These are phyloP conservation scores for Candida piceae DNA, from an alignment of 805 yeast genomes.

Conservation along the genomic window DNA sequence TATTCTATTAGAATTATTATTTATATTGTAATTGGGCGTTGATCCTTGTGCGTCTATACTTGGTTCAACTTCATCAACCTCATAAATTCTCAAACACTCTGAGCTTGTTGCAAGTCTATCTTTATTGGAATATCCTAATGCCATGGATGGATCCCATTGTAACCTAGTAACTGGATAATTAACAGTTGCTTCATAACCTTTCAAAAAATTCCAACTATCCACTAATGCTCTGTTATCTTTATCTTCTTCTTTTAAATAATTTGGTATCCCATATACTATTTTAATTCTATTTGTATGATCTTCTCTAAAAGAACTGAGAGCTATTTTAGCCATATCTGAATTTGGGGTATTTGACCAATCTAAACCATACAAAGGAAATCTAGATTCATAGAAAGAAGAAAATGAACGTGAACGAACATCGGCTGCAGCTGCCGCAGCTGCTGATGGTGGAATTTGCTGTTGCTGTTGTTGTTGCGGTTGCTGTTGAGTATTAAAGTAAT, in stretches of 20 bases:
- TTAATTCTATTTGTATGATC: slow-evolving; percentile 66
- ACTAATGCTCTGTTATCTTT: slow-evolving; percentile 16
- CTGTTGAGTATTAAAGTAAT: slow-evolving; percentile 1
- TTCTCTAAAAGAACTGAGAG: slow-evolving; percentile 75
- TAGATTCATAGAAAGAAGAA: slow-evolving; percentile 42
- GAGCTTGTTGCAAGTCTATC: slow-evolving; percentile 62
- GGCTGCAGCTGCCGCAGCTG: too few relatives aligned
- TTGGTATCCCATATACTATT: slow-evolving; percentile 35
- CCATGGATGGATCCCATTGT: slow-evolving; percentile 62
- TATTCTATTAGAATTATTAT: background rate
- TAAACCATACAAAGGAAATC: slow-evolving; percentile 45
- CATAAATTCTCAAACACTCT: slow-evolving; percentile 59
- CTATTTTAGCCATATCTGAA: slow-evolving; percentile 45
- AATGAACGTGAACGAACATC: slow-evolving; percentile 1
- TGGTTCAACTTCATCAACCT: slow-evolving; percentile 17
- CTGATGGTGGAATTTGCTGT: background rate
- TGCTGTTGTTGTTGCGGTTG: slow-evolving; percentile 5
- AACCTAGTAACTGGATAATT: slow-evolving; percentile 68
- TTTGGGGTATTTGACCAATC: slow-evolving; percentile 44
- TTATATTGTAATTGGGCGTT: slow-evolving; percentile 3
- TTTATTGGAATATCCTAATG: slow-evolving; percentile 18
- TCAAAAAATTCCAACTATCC: slow-evolving; percentile 38
- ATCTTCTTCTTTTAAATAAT: slow-evolving; percentile 16
- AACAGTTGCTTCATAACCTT: slow-evolving; percentile 47
- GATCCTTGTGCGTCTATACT: background rate